Percentiles rank a stretch among this genome's conserved stretches.
Conservation (phyloP, 2,329 filamentous ascomycete species). For the Fusarium agapanthi region DNA sequence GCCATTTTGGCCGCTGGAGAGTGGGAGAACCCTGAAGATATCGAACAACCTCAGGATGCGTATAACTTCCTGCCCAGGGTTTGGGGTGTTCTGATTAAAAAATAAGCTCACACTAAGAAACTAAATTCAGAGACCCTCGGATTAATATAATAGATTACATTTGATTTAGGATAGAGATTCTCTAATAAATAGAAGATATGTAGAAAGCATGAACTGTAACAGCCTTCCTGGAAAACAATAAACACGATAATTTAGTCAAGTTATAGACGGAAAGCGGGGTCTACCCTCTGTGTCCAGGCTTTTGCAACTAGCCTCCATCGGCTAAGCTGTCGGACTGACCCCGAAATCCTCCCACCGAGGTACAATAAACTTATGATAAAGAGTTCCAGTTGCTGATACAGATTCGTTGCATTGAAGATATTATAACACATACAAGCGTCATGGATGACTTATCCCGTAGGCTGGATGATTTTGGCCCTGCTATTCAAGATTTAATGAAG, state of each 20-base stretch:
- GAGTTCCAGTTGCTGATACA: neutral
- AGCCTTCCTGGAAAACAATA: neutral
- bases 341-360: neutral
- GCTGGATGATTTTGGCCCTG: neutral
- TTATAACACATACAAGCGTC: no score
- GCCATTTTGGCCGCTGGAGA: no score
- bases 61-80: no score
- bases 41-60: no score
- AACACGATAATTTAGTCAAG: neutral
- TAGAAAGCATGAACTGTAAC: accelerated
- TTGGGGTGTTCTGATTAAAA: no score
- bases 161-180: no score
- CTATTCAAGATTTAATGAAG: neutral
- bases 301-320: neutral
- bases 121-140: accelerated
- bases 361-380: neutral
- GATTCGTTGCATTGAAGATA: accelerated
- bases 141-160: accelerated
- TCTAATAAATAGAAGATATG: accelerated
- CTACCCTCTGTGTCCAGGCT: neutral
- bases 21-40: no score
- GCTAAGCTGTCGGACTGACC: neutral
- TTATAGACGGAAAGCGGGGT: neutral
- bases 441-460: neutral
- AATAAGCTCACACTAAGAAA: accelerated